Evolutionary conservation across 305 asterid species (phyloP).

Genomic region (Lippia alba): DNA sequence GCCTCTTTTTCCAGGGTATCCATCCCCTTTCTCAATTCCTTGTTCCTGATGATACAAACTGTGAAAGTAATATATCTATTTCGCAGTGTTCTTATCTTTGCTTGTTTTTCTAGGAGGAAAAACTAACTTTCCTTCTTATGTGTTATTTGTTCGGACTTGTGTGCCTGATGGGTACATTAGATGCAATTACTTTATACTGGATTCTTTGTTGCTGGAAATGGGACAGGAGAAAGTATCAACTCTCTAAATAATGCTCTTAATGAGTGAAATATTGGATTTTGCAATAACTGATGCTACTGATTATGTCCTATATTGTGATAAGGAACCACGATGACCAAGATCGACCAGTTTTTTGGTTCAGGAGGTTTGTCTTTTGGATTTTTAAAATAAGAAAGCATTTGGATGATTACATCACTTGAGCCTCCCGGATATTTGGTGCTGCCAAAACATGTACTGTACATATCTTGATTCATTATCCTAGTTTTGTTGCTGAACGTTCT

Average conservation of each 20-base stretch:
- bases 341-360: background rate
- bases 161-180: background rate
- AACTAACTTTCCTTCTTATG: background rate
- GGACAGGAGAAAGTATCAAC: background rate
- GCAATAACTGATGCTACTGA: background rate
- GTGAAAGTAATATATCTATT: background rate
- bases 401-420: constrained; percentile 15
- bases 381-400: constrained; percentile 9
- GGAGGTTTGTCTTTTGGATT: background rate
- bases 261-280: background rate
- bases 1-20: constrained; percentile 1
- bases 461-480: constrained; percentile 10
- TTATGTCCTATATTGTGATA: constrained; percentile 3
- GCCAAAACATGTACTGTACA: background rate
- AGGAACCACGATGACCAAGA: constrained; percentile 1
- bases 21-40: background rate
- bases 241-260: background rate
- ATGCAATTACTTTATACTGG: background rate
- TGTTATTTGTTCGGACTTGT: background rate
- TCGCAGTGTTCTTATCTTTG: background rate
- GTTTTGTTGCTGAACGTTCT: background rate
- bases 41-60: background rate
- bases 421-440: constrained; percentile 20
- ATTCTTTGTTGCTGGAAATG: constrained; percentile 14
- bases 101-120: background rate